phyloP scores from a whole-genome alignment of 257 asterid species.

The Schizonepeta tenuifolia region DNA sequence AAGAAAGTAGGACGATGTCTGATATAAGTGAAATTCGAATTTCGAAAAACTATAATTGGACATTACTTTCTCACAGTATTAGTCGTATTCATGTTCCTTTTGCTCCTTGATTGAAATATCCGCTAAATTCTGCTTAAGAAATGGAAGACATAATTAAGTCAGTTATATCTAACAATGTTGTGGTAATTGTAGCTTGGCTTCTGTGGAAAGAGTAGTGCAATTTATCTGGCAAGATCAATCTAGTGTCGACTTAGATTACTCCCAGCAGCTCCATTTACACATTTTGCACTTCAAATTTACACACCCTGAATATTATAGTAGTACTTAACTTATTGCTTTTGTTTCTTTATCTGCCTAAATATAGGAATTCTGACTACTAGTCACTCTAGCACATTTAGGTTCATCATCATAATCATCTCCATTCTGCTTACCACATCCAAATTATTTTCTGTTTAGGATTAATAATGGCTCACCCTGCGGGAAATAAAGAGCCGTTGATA shows the following conservation, averaged over 20 bases:
- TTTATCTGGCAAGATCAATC: no score
- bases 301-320: background rate
- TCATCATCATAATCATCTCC: background rate
- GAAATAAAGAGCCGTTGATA: conserved; percentile 54
- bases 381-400: background rate
- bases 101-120: background rate
- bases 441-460: conserved; percentile 11
- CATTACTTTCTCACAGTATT: background rate
- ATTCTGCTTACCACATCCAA: background rate
- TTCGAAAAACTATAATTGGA: no score
- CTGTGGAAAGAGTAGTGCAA: no score
- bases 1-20: no score
- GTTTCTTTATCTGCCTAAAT: background rate
- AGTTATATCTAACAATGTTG: no score
- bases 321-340: background rate
- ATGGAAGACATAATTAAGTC: background rate
- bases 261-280: background rate
- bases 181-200: no score
- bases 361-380: background rate
- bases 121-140: no score
- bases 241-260: no score
- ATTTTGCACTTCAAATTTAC: background rate
- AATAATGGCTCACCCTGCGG: conserved; percentile 41
- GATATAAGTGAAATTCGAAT: no score
- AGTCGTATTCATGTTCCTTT: background rate